A percentile compares a stretch with the other conserved stretches of the same genome.
Evolutionary conservation across 148 eudicot genomes (phyloP).

Genomic region (Camellia granthamiana): DNA sequence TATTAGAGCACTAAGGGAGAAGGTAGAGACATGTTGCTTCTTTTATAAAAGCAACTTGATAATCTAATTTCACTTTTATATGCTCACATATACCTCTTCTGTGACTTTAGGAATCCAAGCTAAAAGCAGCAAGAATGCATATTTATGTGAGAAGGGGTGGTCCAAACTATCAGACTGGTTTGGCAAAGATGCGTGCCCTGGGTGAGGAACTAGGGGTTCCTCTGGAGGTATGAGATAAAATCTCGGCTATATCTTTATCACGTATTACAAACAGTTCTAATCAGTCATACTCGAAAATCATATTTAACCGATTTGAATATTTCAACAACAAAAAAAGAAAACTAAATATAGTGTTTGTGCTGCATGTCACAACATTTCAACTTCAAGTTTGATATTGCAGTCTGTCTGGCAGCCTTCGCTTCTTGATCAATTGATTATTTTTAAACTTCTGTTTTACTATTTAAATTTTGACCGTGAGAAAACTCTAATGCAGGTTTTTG

Average conservation of each 20-base stretch:
- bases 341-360: neutral
- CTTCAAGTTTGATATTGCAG: neutral
- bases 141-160: conserved; percentile 86
- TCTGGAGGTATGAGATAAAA: conserved; percentile 46
- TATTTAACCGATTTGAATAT: neutral
- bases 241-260: neutral
- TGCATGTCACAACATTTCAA: neutral
- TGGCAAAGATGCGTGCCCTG: conserved; percentile 69
- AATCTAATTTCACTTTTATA: neutral
- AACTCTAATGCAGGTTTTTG: conserved; percentile 48
- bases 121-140: conserved; percentile 77
- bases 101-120: conserved; percentile 53
- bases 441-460: too few species aligned
- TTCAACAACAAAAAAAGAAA: neutral
- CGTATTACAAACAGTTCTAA: neutral
- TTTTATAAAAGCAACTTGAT: neutral
- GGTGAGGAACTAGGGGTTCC: conserved; percentile 76
- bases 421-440: too few species aligned
- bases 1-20: conserved; percentile 67
- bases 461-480: neutral
- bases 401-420: neutral
- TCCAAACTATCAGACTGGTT: conserved; percentile 79
- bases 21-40: conserved; percentile 28
- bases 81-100: neutral
- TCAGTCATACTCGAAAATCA: neutral